Conservation (phyloP, 768 basidiomycete species). For the Scleroderma bovista region DNA sequence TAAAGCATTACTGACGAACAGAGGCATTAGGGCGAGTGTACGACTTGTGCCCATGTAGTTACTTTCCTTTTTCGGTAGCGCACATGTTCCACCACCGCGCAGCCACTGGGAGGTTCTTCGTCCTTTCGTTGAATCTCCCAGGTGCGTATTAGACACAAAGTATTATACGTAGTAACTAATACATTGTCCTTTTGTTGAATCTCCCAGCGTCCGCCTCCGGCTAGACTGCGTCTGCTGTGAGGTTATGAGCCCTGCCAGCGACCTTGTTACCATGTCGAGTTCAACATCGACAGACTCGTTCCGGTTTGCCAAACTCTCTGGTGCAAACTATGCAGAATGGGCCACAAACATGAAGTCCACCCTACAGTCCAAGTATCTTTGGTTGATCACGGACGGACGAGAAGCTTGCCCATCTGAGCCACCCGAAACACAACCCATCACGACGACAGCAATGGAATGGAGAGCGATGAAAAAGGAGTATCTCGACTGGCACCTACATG, state of each 20-base stretch:
- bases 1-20: no score
- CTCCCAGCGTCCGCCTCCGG: background rate
- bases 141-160: no score
- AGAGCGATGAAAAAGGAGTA: conserved; percentile 3
- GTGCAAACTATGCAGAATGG: conserved; percentile 5
- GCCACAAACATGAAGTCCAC: conserved; percentile 1
- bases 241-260: conserved; percentile 3
- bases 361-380: conserved; percentile 6
- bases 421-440: background rate
- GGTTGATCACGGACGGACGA: conserved; percentile 1
- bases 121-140: no score
- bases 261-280: background rate
- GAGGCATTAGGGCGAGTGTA: no score
- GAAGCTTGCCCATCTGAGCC: conserved; percentile 1
- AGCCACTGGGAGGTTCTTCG: no score
- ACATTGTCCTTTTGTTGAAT: no score
- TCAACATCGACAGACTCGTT: conserved; percentile 1
- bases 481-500: conserved; percentile 1
- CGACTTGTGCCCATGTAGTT: no score
- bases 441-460: background rate
- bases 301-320: conserved; percentile 2
- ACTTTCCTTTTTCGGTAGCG: no score
- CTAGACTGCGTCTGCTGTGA: background rate
- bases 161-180: no score
- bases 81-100: no score